Percentiles rank a stretch among this genome's conserved stretches.
Evolutionary conservation across 2,329 filamentous ascomycete species (phyloP).

Genomic region (Epichloe gansuensis): DNA sequence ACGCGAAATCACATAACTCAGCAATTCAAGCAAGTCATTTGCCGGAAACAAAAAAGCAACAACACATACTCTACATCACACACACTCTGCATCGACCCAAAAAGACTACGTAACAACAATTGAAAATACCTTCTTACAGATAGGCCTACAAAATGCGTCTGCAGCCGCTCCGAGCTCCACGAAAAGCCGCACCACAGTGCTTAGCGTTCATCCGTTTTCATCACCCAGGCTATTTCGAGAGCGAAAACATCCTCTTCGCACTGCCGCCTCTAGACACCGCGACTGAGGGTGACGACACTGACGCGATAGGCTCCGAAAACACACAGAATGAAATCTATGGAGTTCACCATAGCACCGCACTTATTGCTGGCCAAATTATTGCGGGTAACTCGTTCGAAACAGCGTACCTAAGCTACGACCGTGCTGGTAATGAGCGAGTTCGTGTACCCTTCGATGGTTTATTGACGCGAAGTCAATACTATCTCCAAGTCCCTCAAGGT

Average conservation of each 20-base stretch:
- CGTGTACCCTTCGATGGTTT: not conserved
- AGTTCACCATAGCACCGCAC: not conserved
- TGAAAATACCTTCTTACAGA: too few relatives aligned
- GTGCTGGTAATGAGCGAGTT: not conserved
- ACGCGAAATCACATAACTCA: too few relatives aligned
- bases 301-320: not conserved
- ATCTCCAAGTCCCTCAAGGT: conserved; percentile 2
- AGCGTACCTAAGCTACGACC: conserved; percentile 4
- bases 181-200: not conserved
- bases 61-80: too few relatives aligned
- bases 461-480: conserved; percentile 1
- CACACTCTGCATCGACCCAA: too few relatives aligned
- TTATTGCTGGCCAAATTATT: conserved; percentile 4
- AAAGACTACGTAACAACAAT: too few relatives aligned
- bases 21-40: too few relatives aligned
- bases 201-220: not conserved
- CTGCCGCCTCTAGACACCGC: not conserved
- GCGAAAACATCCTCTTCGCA: not conserved
- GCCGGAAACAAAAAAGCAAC: too few relatives aligned
- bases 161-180: not conserved
- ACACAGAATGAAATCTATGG: not conserved
- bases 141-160: not conserved
- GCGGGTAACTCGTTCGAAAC: conserved; percentile 4
- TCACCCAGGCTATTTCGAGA: not conserved
- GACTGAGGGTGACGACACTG: not conserved